Base-by-base conservation (phyloP, 352 stramenopile species). In the Pythium angustatum region DNA sequence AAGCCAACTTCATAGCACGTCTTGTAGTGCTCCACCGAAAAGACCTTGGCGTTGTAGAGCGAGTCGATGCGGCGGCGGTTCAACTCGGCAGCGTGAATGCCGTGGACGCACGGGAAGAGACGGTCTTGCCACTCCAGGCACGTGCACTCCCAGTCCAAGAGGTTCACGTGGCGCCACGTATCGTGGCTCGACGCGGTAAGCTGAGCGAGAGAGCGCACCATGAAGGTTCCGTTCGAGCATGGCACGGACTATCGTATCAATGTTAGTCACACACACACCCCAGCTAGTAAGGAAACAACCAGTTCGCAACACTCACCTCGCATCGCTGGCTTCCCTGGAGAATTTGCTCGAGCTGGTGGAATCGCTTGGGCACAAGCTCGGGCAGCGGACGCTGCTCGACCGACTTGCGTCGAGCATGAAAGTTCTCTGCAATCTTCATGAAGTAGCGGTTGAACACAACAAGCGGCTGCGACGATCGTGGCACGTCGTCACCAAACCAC, bases 121-220 rank as follows among this genome's bases (percentile, higher is more conserved):
- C 83, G 78, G 52, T 93, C 84, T 51, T 93, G 84, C 84, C 84
- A 93, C 51, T 88, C 81, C n/a, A 87, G 76, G 51, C 84, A 93
- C 27, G 81, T 90, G 66, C 84, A 93, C 53, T 93, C 80, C 78
- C 80, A 90, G 47, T 88, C 77, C 1, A 81, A 56, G 14, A 93
- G 69, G 61, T 90, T 90, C 27, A 93, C 84, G 38, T 93, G 81
- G 26, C 81, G 81, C 84, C 84, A 93, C 45, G 74, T 82, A 54
- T 90, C 81, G n/a, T 85, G 79, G 33, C 72, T 79, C 50, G 85
- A 72, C 12, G 83, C 58, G 3, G 71, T 72, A 26, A 81, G 76
- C 33, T 85, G 75, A 9, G 77, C 81, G 12, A 91, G 60, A 44
- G 85, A 90, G 27, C 81, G 83, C 54, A 90, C 83, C 83, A 93